Percentiles rank a stretch among this genome's conserved stretches.
Conservation (phyloP, 139 green algal species). For the Tetradesmus lagerheimii region DNA sequence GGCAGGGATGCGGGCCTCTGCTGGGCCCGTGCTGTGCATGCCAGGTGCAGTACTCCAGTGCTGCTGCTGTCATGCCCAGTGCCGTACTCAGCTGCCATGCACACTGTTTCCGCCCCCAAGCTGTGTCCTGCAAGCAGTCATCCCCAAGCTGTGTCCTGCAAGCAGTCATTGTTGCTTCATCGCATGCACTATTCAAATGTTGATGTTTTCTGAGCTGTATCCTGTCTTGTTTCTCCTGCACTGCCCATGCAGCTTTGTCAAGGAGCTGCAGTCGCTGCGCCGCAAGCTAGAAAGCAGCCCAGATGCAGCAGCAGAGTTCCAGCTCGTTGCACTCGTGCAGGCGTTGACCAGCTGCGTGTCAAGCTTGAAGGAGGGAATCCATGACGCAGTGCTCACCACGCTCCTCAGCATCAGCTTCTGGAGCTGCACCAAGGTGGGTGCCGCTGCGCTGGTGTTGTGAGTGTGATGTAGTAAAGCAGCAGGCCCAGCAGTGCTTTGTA, state of each 20-base stretch:
- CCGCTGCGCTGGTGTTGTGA: too few species aligned
- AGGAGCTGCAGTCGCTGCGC: constrained; percentile 43
- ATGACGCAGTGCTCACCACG: constrained; percentile 63
- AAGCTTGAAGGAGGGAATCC: constrained; percentile 56
- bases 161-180: background rate
- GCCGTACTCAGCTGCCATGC: background rate
- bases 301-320: constrained; percentile 35
- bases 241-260: constrained; percentile 50
- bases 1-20: too few species aligned
- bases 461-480: too few species aligned
- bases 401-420: constrained; percentile 73
- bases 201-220: background rate
- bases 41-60: background rate
- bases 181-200: background rate
- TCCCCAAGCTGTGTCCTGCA: background rate
- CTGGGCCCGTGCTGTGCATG: too few species aligned
- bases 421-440: constrained; percentile 56
- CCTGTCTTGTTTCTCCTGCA: background rate
- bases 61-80: background rate
- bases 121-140: background rate
- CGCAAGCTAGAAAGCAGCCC: constrained; percentile 49
- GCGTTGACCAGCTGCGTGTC: constrained; percentile 57
- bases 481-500: too few species aligned
- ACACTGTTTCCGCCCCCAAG: background rate
- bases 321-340: constrained; percentile 57